These are phyloP conservation scores for Echeveria elegans DNA, from an alignment of 164 flowering plant species.

Conservation along the genomic window DNA sequence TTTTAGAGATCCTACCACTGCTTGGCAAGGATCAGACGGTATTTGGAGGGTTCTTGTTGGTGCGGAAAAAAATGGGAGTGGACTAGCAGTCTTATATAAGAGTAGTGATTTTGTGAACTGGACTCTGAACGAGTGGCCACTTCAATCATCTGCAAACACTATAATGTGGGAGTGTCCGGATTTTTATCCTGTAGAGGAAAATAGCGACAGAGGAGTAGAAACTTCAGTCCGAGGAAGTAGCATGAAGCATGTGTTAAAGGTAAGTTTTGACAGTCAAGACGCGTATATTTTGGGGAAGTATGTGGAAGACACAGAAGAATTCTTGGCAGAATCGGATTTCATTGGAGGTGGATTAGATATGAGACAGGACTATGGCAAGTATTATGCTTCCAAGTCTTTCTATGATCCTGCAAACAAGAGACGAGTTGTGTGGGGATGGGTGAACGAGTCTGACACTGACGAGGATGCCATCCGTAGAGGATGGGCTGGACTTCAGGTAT, in stretches of 20 bases:
- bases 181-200: constrained; percentile 44
- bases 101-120: constrained; percentile 18
- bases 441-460: constrained; percentile 19
- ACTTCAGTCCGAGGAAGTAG: constrained; percentile 21
- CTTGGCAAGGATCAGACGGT: constrained; percentile 51
- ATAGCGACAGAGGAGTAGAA: constrained; percentile 26
- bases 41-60: constrained; percentile 54
- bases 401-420: constrained; percentile 30
- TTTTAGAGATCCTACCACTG: constrained; percentile 70
- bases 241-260: constrained; percentile 36
- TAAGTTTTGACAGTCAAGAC: constrained; percentile 31
- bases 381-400: constrained; percentile 55
- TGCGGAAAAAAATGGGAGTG: constrained; percentile 24
- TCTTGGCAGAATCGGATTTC: constrained; percentile 26
- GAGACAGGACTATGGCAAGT: constrained; percentile 58
- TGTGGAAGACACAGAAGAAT: constrained; percentile 18
- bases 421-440: constrained; percentile 49
- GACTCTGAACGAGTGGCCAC: constrained; percentile 27
- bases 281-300: constrained; percentile 39
- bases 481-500: constrained; percentile 39
- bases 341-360: constrained; percentile 15
- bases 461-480: not conserved
- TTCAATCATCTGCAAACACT: constrained; percentile 25
- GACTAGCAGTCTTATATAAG: constrained; percentile 35
- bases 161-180: constrained; percentile 88